Conservation (phyloP, 768 basidiomycete genomes). For the Neoboletus magnificus region DNA sequence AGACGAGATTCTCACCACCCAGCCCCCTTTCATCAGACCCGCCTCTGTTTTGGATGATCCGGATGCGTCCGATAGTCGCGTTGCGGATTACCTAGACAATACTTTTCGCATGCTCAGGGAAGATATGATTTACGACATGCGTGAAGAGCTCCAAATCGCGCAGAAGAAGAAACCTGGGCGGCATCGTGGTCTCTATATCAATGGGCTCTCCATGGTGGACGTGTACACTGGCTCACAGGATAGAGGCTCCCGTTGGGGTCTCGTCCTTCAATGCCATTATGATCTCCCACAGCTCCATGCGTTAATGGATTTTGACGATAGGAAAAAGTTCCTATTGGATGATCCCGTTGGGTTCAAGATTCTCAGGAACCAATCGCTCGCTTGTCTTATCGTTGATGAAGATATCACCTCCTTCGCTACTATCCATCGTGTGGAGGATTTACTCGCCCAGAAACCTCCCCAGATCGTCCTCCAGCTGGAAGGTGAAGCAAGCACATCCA, state of each 20-base stretch:
- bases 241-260: slow-evolving; percentile 39
- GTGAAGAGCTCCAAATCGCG: slow-evolving; percentile 52
- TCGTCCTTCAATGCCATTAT: slow-evolving; percentile 36
- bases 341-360: slow-evolving; percentile 34
- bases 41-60: slow-evolving; percentile 45
- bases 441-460: slow-evolving; percentile 47
- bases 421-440: slow-evolving; percentile 52
- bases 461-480: slow-evolving; percentile 54
- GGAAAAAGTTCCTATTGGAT: slow-evolving; percentile 38
- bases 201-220: slow-evolving; percentile 37
- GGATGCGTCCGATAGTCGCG: slow-evolving; percentile 34
- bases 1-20: slow-evolving; percentile 49
- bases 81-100: slow-evolving; percentile 56
- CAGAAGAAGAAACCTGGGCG: slow-evolving; percentile 40
- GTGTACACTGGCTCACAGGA: slow-evolving; percentile 35
- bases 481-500: slow-evolving; percentile 39
- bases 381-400: slow-evolving; percentile 49
- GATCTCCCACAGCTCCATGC: slow-evolving; percentile 38
- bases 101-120: slow-evolving; percentile 65
- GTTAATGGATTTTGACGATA: slow-evolving; percentile 31
- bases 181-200: slow-evolving; percentile 38
- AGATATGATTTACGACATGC: slow-evolving; percentile 59
- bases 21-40: slow-evolving; percentile 52
- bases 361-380: slow-evolving; percentile 53
- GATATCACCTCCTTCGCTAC: slow-evolving; percentile 53